Conservation (phyloP, 2,329 filamentous ascomycete species). For the Pseudonectria buxi region DNA sequence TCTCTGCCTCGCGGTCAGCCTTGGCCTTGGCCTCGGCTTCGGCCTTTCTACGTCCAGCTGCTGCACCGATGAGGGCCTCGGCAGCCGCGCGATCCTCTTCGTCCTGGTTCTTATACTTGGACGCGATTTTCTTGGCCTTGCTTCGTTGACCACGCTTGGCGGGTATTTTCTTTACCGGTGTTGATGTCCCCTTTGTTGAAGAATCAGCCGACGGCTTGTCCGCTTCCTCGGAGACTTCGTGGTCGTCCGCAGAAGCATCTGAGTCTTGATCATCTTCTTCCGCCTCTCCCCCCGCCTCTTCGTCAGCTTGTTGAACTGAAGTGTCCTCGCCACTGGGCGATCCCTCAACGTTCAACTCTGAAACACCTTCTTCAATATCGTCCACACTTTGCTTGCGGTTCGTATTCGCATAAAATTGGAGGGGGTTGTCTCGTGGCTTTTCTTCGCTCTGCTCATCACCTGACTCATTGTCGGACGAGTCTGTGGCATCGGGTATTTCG, state of each 20-base stretch:
- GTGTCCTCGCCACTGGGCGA: slow-evolving; percentile 16
- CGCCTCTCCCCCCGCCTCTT: slow-evolving; percentile 27
- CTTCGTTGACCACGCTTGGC: slow-evolving; percentile 67
- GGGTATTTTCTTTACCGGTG: slow-evolving; percentile 32
- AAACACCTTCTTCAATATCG: slow-evolving; percentile 17
- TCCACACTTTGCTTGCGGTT: slow-evolving; percentile 23
- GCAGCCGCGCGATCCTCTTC: slow-evolving; percentile 84
- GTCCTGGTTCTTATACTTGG: slow-evolving; percentile 90
- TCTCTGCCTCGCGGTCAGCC: slow-evolving; percentile 59
- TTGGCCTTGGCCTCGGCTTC: slow-evolving; percentile 64
- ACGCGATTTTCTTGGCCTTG: slow-evolving; percentile 80
- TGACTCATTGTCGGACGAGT: slow-evolving; percentile 24
- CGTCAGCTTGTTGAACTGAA: slow-evolving; percentile 17
- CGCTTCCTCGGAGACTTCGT: slow-evolving; percentile 13
- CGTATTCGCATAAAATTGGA: slow-evolving; percentile 24
- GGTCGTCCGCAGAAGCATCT: slow-evolving; percentile 8
- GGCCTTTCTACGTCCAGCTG: slow-evolving; percentile 57
- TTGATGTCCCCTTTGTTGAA: slow-evolving; percentile 6
- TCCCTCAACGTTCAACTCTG: slow-evolving; percentile 18
- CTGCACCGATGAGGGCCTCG: slow-evolving; percentile 78
- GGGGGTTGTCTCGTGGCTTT: slow-evolving; percentile 30
- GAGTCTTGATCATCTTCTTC: slow-evolving; percentile 19
- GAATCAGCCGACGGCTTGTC: slow-evolving; percentile 5
- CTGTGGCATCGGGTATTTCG: slow-evolving; percentile 14
- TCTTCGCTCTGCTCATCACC: slow-evolving; percentile 26